Percentiles rank a stretch among this genome's conserved stretches.
Evolutionary conservation across 2,329 filamentous ascomycete genomes (phyloP).

Genomic region (Pseudogymnoascus sp.): DNA sequence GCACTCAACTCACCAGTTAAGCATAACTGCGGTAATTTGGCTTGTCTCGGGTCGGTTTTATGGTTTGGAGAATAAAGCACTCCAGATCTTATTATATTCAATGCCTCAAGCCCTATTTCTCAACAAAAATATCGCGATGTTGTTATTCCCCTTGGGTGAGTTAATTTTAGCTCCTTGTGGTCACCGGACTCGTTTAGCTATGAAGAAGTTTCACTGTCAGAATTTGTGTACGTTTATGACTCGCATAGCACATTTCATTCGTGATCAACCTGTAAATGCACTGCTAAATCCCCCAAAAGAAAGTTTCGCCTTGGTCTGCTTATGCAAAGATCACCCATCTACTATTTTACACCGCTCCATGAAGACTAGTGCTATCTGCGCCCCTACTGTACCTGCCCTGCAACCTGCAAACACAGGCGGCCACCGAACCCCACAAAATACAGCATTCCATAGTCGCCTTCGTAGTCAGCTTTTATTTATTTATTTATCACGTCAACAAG

Average conservation of each 20-base stretch:
- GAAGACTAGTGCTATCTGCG: background rate
- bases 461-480: background rate
- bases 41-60: background rate
- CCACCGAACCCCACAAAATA: background rate
- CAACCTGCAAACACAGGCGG: background rate
- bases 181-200: constrained; percentile 5
- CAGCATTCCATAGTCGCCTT: background rate
- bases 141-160: constrained; percentile 5
- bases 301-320: background rate
- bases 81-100: background rate
- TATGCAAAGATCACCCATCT: constrained; percentile 1
- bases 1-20: background rate
- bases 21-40: background rate
- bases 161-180: constrained; percentile 6
- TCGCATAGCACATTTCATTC: constrained; percentile 7
- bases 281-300: background rate
- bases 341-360: constrained; percentile 1
- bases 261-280: background rate
- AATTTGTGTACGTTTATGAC: constrained; percentile 5
- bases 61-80: background rate
- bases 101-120: background rate
- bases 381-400: background rate
- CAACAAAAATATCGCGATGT: constrained; percentile 2
- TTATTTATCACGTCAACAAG: background rate
- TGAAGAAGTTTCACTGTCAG: constrained; percentile 7